Evolutionary conservation across 257 asterid genomes (phyloP).

Genomic region (Asclepias syriaca): DNA sequence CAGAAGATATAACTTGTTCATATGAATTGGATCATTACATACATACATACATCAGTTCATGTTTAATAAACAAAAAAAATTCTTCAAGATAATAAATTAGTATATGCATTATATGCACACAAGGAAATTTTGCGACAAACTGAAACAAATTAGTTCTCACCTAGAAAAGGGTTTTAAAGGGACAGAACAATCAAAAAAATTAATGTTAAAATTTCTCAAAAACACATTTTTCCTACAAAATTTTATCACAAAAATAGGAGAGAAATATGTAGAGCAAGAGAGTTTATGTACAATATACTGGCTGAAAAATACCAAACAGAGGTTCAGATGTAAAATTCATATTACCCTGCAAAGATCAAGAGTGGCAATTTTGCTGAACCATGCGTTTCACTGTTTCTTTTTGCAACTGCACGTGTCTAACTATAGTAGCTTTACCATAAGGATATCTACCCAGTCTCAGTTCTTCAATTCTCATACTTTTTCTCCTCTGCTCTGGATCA

Average conservation of each 20-base stretch:
- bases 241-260: neutral
- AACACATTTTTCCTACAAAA: neutral
- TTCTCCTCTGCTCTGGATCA: slow-evolving; percentile 8
- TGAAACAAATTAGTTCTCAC: neutral
- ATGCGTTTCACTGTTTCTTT: slow-evolving; percentile 36
- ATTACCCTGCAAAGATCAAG: slow-evolving; percentile 18
- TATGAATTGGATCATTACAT: neutral
- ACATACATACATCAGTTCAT: neutral
- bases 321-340: neutral
- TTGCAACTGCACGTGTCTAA: slow-evolving; percentile 23
- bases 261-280: neutral
- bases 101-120: neutral
- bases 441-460: slow-evolving; percentile 12
- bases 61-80: neutral
- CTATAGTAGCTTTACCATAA: slow-evolving; percentile 12
- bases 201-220: neutral
- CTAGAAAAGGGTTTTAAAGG: neutral
- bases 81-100: neutral
- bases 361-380: slow-evolving; percentile 24
- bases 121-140: neutral
- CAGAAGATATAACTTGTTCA: neutral
- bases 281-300: neutral
- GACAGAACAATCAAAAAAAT: neutral
- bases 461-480: slow-evolving; percentile 10
- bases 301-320: neutral